Conservation (phyloP, 495 filamentous ascomycete species). For the Podospora conica region DNA sequence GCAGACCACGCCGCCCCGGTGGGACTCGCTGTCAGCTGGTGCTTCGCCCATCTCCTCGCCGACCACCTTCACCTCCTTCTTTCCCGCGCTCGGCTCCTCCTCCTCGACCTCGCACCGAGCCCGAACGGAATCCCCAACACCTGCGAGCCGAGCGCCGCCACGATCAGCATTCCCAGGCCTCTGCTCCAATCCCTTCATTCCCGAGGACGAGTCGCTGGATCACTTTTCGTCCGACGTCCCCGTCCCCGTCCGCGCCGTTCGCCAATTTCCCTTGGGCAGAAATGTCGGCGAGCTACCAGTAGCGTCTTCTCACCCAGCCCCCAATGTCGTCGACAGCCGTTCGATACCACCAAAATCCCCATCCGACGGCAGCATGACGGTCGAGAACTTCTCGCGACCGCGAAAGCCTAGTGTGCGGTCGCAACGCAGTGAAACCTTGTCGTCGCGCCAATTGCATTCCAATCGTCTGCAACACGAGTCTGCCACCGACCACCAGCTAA, state of each 20-base stretch:
- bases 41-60: slow-evolving; percentile 8
- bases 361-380: slow-evolving; percentile 19
- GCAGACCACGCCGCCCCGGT: slow-evolving; percentile 34
- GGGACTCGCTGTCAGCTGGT: slow-evolving; percentile 36
- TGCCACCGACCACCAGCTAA: slow-evolving; percentile 26
- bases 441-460: slow-evolving; percentile 22
- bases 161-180: slow-evolving; percentile 28
- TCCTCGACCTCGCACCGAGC: slow-evolving; percentile 14
- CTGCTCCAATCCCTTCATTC: slow-evolving; percentile 30
- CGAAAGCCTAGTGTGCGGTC: slow-evolving; percentile 43
- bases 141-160: slow-evolving; percentile 13
- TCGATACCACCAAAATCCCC: slow-evolving; percentile 11
- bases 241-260: neutral
- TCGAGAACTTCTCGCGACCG: slow-evolving; percentile 51
- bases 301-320: slow-evolving; percentile 17
- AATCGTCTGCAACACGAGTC: slow-evolving; percentile 26
- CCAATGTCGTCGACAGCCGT: slow-evolving; percentile 21
- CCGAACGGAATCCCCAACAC: slow-evolving; percentile 24
- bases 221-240: neutral
- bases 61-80: neutral
- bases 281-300: slow-evolving; percentile 23
- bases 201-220: slow-evolving; percentile 19
- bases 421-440: slow-evolving; percentile 30
- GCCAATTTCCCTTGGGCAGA: slow-evolving; percentile 24
- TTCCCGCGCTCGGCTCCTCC: slow-evolving; percentile 4